Evolutionary conservation across 2,329 filamentous ascomycete species (phyloP), one percentile per base, ranked within the genome.

Genomic region (Hymenoscyphus repandus): DNA sequence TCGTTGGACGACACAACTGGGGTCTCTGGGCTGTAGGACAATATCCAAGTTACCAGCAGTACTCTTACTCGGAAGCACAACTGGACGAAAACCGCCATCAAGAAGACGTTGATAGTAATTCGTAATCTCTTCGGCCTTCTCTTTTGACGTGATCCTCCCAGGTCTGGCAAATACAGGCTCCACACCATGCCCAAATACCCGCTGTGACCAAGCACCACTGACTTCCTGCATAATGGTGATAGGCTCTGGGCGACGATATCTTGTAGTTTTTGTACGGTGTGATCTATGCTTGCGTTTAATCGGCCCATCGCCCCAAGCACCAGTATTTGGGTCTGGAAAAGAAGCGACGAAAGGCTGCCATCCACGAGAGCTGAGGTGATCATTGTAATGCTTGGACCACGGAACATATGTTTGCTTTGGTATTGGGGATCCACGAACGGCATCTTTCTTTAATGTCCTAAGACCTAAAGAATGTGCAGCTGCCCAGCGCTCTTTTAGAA

Each of bases 161-260:
- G 63, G 63, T 46, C 62, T 50, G 5, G 60, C 47, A 45, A 55
- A 61, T 6, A 66, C 63, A 12, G 64, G 60, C 12, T 57, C 57
- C 4, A 60, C 62, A 27, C 64, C 65, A 56, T 67, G 64, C 12
- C 65, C 64, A 48, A 58, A 64, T 13, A 62, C 58, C 45, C 61
- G 53, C 22, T 59, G 41, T 34, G 53, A 60, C 65, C 65, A 67
- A 27, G 64, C 47, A 12, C 62, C 60, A 50, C 58, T 54, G 12
- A 47, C 22, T 12, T 46, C 52, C 53, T 68, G 66, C 48, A 68
- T 53, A 30, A 51, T 63, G 7, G 66, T 66, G 15, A 62, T 54
- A 2, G 63, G 61, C 41, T 67, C 62, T 20, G 63, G 62, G 10
- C 65, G 43, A 15, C 48, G 47, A n/a, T 43, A 36, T 49, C 46